phyloP scores from a whole-genome alignment of 352 stramenopile species.

The Phytopythium helicoides region DNA sequence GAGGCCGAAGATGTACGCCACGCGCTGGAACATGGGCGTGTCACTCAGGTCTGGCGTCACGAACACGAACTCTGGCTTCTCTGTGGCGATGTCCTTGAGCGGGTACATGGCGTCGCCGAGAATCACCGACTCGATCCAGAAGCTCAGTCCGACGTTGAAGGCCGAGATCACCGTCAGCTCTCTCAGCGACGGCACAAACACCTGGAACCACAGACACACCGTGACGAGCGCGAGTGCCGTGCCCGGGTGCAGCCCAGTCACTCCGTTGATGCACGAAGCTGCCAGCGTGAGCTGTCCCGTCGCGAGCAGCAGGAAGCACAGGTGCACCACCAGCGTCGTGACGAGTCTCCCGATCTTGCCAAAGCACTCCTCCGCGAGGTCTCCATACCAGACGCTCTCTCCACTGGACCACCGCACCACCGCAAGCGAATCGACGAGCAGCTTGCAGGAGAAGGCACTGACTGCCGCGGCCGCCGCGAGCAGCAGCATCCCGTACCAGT shows the following conservation, averaged over 20 bases:
- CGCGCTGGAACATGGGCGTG: constrained; percentile 48
- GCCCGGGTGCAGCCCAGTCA: constrained; percentile 53
- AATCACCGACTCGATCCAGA: constrained; percentile 82
- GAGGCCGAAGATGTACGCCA: constrained; percentile 74
- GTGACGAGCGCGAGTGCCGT: constrained; percentile 53
- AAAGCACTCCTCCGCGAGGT: constrained; percentile 70
- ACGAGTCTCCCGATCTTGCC: constrained; percentile 33
- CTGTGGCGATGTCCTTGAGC: constrained; percentile 68
- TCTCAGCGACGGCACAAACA: constrained; percentile 62
- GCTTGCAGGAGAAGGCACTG: constrained; percentile 60
- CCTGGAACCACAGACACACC: constrained; percentile 59
- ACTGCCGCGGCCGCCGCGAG: constrained; percentile 46
- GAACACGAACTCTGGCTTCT: constrained; percentile 62
- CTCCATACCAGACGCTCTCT: constrained; percentile 59
- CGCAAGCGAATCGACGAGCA: constrained; percentile 71
- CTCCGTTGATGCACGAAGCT: constrained; percentile 53
- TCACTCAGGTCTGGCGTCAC: constrained; percentile 57
- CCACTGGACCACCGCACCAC: constrained; percentile 66
- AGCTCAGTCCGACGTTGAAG: constrained; percentile 72
- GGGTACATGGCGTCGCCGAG: constrained; percentile 82
- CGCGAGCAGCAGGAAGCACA: constrained; percentile 55
- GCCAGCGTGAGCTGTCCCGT: constrained; percentile 60
- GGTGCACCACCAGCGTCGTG: constrained; percentile 48
- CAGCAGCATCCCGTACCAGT: constrained; percentile 72
- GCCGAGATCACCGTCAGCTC: constrained; percentile 55